phyloP scores from a whole-genome alignment of 768 basidiomycete genomes.

The Serendipita sp. region DNA sequence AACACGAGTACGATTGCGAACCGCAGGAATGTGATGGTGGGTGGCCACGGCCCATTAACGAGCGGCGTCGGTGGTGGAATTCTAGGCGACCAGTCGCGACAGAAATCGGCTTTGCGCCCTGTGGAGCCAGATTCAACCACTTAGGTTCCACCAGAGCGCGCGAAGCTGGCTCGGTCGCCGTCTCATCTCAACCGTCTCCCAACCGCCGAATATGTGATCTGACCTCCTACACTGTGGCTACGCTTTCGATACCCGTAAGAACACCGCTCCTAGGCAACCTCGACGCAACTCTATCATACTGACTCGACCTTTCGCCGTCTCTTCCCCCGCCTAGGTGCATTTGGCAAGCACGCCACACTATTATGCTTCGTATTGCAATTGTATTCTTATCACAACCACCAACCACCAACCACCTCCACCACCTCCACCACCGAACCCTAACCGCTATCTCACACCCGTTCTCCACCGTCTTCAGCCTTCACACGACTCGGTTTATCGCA shows the following conservation, averaged over 20 bases:
- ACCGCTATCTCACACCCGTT: too few species aligned
- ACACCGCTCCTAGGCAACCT: background rate
- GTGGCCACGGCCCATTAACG: background rate
- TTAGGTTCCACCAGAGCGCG: background rate
- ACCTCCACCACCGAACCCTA: background rate
- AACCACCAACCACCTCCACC: background rate
- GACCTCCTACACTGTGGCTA: background rate
- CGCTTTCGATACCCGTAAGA: background rate
- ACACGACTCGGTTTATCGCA: too few species aligned
- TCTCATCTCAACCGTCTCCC: background rate
- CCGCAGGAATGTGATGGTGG: background rate
- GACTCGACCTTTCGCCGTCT: background rate
- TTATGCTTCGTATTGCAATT: background rate
- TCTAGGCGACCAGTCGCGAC: background rate
- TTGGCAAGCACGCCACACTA: background rate
- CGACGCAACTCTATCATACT: background rate
- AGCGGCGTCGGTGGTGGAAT: background rate
- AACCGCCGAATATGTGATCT: background rate
- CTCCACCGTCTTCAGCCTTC: too few species aligned
- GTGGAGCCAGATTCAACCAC: slow-evolving; percentile 4
- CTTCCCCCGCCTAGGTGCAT: background rate
- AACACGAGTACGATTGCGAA: background rate
- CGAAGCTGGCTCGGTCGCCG: background rate
- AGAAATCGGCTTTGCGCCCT: background rate
- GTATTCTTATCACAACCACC: background rate